Conservation (phyloP, 352 stramenopile genomes). For the Globisporangium orthogonon region DNA sequence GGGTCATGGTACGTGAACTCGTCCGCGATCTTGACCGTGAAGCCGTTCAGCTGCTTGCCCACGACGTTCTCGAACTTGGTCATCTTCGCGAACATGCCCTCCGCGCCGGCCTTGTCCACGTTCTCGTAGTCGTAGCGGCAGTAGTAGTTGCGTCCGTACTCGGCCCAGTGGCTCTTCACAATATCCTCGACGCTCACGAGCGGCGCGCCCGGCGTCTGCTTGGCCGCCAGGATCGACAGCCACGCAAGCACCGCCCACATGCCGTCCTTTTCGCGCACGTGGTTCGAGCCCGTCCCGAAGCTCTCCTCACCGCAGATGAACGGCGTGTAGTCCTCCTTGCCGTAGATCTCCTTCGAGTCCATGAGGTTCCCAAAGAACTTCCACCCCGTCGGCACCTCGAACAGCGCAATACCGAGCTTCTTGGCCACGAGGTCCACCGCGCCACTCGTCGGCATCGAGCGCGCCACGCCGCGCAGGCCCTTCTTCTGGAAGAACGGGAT, state of each 20-base stretch:
- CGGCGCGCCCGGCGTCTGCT: constrained; percentile 79
- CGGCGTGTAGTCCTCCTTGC: constrained; percentile 95
- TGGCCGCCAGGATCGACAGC: constrained; percentile 96
- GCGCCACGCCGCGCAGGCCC: constrained; percentile 92
- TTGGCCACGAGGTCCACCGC: constrained; percentile 96
- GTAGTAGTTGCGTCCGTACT: constrained; percentile 99
- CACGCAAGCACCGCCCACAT: constrained; percentile 98
- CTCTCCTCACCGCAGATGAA: constrained; percentile 99
- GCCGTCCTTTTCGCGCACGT: constrained; percentile 99
- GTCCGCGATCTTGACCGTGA: constrained; percentile 87
- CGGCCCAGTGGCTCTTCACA: constrained; percentile 94
- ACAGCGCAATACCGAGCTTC: constrained; percentile 92
- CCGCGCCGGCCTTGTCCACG: constrained; percentile 87
- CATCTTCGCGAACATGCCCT: constrained; percentile 73
- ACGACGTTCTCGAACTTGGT: constrained; percentile 59
- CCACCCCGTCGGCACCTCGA: constrained; percentile 98
- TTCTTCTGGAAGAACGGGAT: constrained; percentile 96
- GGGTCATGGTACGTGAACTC: constrained; percentile 99
- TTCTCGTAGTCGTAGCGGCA: constrained; percentile 99
- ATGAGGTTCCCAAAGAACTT: constrained; percentile 99
- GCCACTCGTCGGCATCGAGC: constrained; percentile 97
- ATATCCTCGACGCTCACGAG: constrained; percentile 96
- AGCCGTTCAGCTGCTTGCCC: constrained; percentile 68
- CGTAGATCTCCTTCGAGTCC: constrained; percentile 95
- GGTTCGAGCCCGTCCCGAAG: constrained; percentile 98